Base-by-base conservation (phyloP, 2,329 filamentous ascomycete species). In the Cercospora sojina region DNA sequence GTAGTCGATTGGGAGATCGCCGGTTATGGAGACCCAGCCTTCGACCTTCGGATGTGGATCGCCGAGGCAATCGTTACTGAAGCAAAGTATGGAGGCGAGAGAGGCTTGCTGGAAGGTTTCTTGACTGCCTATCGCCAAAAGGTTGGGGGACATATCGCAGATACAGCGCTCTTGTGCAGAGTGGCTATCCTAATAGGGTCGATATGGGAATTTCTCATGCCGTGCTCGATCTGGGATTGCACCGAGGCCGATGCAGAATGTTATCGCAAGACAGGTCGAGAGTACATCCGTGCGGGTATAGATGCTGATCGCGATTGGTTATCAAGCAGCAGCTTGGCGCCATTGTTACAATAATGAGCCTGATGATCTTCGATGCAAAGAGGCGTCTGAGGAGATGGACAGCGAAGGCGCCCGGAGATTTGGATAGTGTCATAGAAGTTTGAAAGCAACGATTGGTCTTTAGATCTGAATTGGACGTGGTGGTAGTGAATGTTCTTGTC, bases 1-100 rank as follows among this genome's bases (percentile, higher is more conserved):
- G 35, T 66, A 13, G 47, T 66, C 5, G 59, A 66, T 51, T 66
- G 64, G 64, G 64, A 66, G 31, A n/a, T 27, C n/a, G 25, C 35
- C 20, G 23, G 35, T 9, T 66, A 63, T 35, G 59, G 53, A 18
- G 60, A 62, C 27, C 53, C 64, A 8, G 64, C 60, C 6, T 56
- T 58, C 41, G 64, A 66, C 32, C 18, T 66, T 20, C 58, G 64
- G n/a, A 38, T 63, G 18, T 66, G 64, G 64, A 29, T 62, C 25
- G 60, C 64, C 5, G 64, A 66, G 32, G 57, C 64, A 16, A 38
- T 66, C 18, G 59, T 63, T 7, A 13, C 62, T 8, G 64, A 63
- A 55, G 32, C 64, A 12, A 63, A 64, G 13, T 27, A 66, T 56
- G 64, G 64, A 1, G 35, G 25, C 5, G 43, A 59, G 23, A 18